Conservation (phyloP, 2,329 filamentous ascomycete genomes). For the Herpotrichia juniperi region DNA sequence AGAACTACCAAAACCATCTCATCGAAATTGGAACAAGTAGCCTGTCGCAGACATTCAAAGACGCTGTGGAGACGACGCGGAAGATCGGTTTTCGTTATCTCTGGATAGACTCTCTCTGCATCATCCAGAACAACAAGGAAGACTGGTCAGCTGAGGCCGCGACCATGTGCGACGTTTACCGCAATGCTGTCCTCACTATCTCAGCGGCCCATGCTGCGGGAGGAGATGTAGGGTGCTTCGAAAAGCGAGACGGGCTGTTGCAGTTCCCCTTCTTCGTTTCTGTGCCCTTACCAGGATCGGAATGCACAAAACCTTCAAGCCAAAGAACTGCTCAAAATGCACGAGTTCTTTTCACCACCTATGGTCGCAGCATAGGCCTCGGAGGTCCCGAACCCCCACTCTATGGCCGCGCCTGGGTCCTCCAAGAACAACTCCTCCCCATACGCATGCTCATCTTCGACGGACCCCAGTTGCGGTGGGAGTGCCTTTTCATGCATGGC, state of each 20-base stretch:
- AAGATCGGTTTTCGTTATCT: conserved; percentile 23
- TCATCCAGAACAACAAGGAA: conserved; percentile 24
- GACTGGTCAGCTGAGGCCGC: conserved; percentile 33
- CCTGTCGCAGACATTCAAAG: conserved; percentile 23
- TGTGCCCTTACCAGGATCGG: conserved; percentile 1
- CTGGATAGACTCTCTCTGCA: conserved; percentile 29
- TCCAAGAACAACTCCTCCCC: conserved; percentile 29
- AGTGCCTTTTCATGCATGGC: conserved; percentile 23
- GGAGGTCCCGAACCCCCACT: conserved; percentile 21
- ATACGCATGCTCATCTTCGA: conserved; percentile 27
- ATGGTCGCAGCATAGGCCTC: conserved; percentile 15
- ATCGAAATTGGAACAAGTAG: conserved; percentile 9
- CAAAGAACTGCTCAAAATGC: too few species aligned
- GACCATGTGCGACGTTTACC: conserved; percentile 33
- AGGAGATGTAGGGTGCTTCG: conserved; percentile 26
- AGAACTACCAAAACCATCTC: conserved; percentile 17
- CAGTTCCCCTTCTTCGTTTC: conserved; percentile 23
- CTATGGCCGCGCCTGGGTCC: conserved; percentile 28
- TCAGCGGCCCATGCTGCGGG: conserved; percentile 26
- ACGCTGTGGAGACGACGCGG: conserved; percentile 19
- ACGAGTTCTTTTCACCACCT: conserved; percentile 14
- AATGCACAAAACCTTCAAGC: neutral
- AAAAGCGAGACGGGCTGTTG: conserved; percentile 25
- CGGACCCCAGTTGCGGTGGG: conserved; percentile 24
- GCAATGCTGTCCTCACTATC: conserved; percentile 26